Evolutionary conservation across 768 basidiomycete genomes (phyloP), one percentile per base, ranked within the genome.

Genomic region (Leccinum rimulosum): DNA sequence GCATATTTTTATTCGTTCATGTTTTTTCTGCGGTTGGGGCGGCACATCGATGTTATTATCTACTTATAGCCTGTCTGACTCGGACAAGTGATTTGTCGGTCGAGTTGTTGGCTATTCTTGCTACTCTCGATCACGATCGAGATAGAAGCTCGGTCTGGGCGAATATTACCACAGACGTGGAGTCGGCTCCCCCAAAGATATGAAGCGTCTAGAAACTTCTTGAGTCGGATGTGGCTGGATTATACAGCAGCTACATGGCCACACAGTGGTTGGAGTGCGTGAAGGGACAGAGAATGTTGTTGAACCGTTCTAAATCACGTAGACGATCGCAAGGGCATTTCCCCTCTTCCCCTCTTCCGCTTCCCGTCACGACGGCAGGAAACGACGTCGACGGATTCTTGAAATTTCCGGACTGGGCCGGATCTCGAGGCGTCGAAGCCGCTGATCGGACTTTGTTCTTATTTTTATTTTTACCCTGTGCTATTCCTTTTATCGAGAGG

Each of bases 351-450:
- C n/a, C 17, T 3, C 35, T 38, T 52, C 36, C 61, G 1, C 48
- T 59, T 59, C 55, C 33, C 43, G 15, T 33, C 43, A 56, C 45
- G n/a, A 43, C 22, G 22, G n/a, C 35, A 38, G 30, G 51, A 19
- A 30, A 30, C 22, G 38, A 27, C 35, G 50, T 59, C 15, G 49
- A 40, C 30, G 27, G 64, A 56, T 66, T 66, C 64, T 65, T 62
- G 55, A 50, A 50, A 63, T 58, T 48, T 54, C 61, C 65, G 65
- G 52, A 45, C 49, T 14, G 3, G 12, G 52, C 33, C 64, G 65
- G 64, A 66, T 66, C 65, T 66, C 27, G 57, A 59, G 54, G 61
- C 6, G 43, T 56, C 61, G 64, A 66, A 63, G 65, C 25, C 27
- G 57, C 38, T 65, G 64, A 67, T 65, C 64, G 64, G 65, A 48